Evolutionary conservation across 495 filamentous ascomycete species (phyloP).

Genomic region (Glutinoglossum americanum): DNA sequence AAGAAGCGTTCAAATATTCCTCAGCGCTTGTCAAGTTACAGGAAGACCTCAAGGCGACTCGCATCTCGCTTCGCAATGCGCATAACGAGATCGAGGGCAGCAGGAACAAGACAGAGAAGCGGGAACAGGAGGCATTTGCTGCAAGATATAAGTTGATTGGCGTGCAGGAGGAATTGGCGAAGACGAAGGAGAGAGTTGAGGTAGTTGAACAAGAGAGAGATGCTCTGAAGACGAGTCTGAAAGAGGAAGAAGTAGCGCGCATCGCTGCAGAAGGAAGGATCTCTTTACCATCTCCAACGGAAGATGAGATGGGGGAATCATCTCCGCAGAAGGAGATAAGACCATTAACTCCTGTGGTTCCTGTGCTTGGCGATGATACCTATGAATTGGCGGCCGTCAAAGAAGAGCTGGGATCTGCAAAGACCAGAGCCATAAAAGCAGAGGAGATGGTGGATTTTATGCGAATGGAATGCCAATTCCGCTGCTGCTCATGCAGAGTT

Average conservation of each 20-base stretch:
- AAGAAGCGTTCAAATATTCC: conserved; percentile 68
- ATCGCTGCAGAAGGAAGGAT: conserved; percentile 43
- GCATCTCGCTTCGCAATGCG: conserved; percentile 27
- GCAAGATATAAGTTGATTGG: conserved; percentile 51
- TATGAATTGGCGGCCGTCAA: conserved; percentile 15
- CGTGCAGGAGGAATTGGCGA: conserved; percentile 51
- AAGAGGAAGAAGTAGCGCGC: conserved; percentile 34
- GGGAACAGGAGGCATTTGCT: conserved; percentile 58
- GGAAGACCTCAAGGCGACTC: conserved; percentile 55
- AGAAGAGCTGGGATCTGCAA: conserved; percentile 15
- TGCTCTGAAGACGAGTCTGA: conserved; percentile 38
- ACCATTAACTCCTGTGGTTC: neutral
- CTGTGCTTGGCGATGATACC: neutral
- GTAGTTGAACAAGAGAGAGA: conserved; percentile 51
- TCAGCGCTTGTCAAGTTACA: conserved; percentile 56
- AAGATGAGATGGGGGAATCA: conserved; percentile 13
- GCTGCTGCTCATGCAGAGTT: conserved; percentile 42
- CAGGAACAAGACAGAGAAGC: conserved; percentile 21
- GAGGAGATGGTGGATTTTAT: conserved; percentile 28
- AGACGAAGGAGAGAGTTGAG: conserved; percentile 36
- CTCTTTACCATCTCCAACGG: conserved; percentile 26
- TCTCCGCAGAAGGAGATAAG: conserved; percentile 9
- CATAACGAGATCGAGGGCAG: conserved; percentile 32
- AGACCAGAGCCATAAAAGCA: conserved; percentile 8
- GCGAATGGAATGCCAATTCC: conserved; percentile 58